Evolutionary conservation across 202 grass and related monocot genomes (phyloP).

Genomic region (Sporobolus alterniflorus): DNA sequence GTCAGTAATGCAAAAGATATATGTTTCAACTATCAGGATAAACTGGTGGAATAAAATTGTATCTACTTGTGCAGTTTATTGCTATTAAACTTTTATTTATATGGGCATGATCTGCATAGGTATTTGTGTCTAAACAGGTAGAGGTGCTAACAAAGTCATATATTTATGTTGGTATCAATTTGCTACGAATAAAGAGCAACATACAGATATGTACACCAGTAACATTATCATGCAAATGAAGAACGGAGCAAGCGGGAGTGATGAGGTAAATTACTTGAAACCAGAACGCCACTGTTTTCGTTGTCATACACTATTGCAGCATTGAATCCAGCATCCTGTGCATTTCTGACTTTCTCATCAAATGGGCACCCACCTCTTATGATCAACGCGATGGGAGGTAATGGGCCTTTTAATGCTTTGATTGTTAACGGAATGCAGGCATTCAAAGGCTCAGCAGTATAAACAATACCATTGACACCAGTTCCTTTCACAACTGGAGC

Average conservation of each 20-base stretch:
- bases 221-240: not conserved
- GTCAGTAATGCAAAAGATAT: conserved; percentile 41
- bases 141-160: not conserved
- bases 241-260: not conserved
- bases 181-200: not conserved
- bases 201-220: not conserved
- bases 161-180: not conserved
- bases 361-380: conserved; percentile 89
- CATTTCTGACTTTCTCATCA: conserved; percentile 88
- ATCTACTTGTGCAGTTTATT: not conserved
- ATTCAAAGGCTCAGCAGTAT: conserved; percentile 72
- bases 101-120: not conserved
- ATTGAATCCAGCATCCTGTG: conserved; percentile 87
- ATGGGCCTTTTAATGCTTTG: conserved; percentile 39
- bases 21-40: conserved; percentile 5
- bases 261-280: conserved; percentile 77
- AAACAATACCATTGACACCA: conserved; percentile 69
- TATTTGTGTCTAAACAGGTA: not conserved
- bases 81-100: conserved; percentile 1
- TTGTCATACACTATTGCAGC: conserved; percentile 91
- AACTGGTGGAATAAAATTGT: conserved; percentile 1
- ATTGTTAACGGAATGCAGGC: conserved; percentile 67
- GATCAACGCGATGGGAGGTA: conserved; percentile 65
- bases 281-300: conserved; percentile 62
- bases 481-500: conserved; percentile 81